Percentiles rank a stretch among this genome's conserved stretches.
These are phyloP conservation scores for Seiridium cupressi DNA, from an alignment of 2,329 filamentous ascomycete species.

Conservation along the genomic window DNA sequence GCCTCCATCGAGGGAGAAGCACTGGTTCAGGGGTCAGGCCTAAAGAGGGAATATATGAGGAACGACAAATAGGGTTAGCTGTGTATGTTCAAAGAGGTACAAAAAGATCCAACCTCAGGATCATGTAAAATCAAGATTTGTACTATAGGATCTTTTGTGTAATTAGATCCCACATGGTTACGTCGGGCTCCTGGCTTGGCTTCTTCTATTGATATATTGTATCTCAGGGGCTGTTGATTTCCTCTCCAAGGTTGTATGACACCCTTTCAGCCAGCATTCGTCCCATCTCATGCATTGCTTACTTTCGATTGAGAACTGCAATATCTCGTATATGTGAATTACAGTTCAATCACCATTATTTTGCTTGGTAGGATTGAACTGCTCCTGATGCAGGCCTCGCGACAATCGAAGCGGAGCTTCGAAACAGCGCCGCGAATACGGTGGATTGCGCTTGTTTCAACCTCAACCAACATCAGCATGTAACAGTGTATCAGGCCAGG, in stretches of 20 bases:
- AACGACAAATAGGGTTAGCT: too few relatives aligned
- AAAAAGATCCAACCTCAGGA: not conserved
- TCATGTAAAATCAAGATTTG: constrained; percentile 1
- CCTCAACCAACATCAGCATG: not conserved
- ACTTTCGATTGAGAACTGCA: too few relatives aligned
- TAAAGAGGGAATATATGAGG: constrained; percentile 16
- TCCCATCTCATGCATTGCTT: too few relatives aligned
- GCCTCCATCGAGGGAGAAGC: constrained; percentile 39
- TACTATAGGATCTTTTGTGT: not conserved
- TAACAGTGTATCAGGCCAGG: too few relatives aligned
- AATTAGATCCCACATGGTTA: not conserved
- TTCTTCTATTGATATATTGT: not conserved
- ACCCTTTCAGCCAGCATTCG: too few relatives aligned
- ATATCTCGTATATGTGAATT: too few relatives aligned
- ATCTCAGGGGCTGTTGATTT: too few relatives aligned
- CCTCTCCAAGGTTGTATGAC: too few relatives aligned
- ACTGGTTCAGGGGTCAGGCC: constrained; percentile 39
- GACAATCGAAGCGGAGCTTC: not conserved
- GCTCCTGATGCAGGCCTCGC: not conserved
- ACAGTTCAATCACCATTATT: too few relatives aligned
- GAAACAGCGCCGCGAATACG: not conserved
- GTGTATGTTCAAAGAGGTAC: not conserved
- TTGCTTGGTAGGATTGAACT: too few relatives aligned
- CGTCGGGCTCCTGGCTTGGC: not conserved
- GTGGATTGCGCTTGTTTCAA: not conserved